Base-by-base conservation (phyloP, 805 yeast genomes). In the Sporopachydermia quercuum region DNA sequence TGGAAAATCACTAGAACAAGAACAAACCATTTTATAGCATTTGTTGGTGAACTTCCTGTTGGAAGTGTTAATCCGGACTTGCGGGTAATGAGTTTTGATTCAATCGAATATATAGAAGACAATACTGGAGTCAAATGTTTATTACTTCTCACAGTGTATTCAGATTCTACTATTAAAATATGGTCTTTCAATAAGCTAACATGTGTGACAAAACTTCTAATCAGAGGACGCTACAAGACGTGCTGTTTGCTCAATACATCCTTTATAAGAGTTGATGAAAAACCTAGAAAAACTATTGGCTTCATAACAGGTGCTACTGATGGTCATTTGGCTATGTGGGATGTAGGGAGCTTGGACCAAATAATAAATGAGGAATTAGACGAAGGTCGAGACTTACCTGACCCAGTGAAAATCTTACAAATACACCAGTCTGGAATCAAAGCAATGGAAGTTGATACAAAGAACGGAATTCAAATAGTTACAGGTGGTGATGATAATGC, bases 401-500 rank as follows among this genome's bases (percentile, higher is more conserved):
- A 23, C 34, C 3, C 27, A 30, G 45, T 64, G 2, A 46, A 62
- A 34, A 61, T 65, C 38, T 68, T 72, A 40, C 70, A 61, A 40
- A 61, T 84, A 8, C 98, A 91, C 51, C 95, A 87, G 55, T 84
- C 89, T 33, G 85, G 96, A 34, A 69, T 89, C 37, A 82, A 85
- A 45, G 68, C 79, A 1, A 51, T 82, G n/a, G 65, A 58, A 11
- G 39, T 63, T 2, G 41, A 38, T 35, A 37, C 39, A 1, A 27
- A 34, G 4, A 43, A 38, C 3, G 37, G 41, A 3, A 33, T 40
- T 2, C 51, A 57, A 16, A 55, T 82, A 3, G 61, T 75, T 3
- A 74, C 95, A 1, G 96, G 96, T 19, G 97, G 98, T 40, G 98
- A 91, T 53, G 98, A 91, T 51, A 87, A 89, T 57, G 80, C 85